Conservation (phyloP, 176 grass and related monocot genomes). For the Oropetium thomaeum region DNA sequence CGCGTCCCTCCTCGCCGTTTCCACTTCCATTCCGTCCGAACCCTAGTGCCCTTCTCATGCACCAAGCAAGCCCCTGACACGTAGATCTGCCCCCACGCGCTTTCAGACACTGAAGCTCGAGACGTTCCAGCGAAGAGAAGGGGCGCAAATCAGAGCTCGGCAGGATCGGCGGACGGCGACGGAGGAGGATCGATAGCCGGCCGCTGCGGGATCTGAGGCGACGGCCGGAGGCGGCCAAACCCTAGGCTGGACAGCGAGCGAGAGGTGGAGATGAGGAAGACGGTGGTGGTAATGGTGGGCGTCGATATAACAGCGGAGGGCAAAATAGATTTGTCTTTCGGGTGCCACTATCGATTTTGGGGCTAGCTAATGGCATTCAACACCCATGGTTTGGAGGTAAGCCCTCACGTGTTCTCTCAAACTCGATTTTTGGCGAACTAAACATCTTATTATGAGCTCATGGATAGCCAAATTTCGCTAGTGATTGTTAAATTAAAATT, state of each 20-base stretch:
- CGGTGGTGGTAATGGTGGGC: conserved; percentile 38
- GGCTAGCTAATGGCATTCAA: conserved; percentile 1
- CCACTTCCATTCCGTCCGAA: conserved; percentile 70
- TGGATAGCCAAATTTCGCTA: not conserved
- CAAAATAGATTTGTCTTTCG: conserved; percentile 53
- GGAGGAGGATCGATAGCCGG: conserved; percentile 35
- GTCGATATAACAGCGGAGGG: conserved; percentile 53
- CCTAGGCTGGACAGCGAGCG: conserved; percentile 28
- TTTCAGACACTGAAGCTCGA: conserved; percentile 21
- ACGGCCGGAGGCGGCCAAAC: conserved; percentile 28
- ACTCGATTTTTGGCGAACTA: not conserved
- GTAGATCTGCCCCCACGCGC: conserved; percentile 52
- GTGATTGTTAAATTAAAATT: no score
- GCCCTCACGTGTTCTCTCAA: not conserved
- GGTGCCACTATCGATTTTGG: conserved; percentile 27
- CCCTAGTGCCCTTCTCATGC: conserved; percentile 64
- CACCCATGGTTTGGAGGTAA: conserved; percentile 1
- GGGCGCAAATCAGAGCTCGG: conserved; percentile 26
- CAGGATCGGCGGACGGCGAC: not conserved
- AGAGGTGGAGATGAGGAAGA: conserved; percentile 23
- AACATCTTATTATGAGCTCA: not conserved
- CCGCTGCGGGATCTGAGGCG: conserved; percentile 36
- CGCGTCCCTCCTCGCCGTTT: conserved; percentile 60
- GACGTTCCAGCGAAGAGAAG: not conserved
- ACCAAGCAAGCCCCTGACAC: conserved; percentile 31